Conservation (phyloP, 2,329 filamentous ascomycete genomes). For the Acrodontium crateriforme region DNA sequence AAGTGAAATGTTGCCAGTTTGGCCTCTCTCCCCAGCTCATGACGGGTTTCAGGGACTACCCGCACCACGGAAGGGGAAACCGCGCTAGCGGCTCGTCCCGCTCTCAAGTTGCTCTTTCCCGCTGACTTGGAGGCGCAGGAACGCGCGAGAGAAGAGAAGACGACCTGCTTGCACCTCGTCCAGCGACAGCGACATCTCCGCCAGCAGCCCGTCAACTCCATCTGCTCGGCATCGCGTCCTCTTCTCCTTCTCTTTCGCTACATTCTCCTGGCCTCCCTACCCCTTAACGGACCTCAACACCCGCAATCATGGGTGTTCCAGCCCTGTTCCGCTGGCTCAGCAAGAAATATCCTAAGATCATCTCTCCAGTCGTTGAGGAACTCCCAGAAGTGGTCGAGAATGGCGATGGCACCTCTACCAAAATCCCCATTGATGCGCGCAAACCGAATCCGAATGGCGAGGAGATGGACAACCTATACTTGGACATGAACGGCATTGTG, state of each 20-base stretch:
- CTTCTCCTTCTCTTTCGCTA: not conserved
- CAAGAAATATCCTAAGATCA: slow-evolving; percentile 94
- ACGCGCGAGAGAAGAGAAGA: too few species aligned
- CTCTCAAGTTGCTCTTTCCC: too few species aligned
- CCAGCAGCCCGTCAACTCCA: slow-evolving; percentile 9
- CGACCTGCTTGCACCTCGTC: too few species aligned
- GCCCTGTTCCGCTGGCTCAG: slow-evolving; percentile 94
- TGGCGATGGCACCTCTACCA: slow-evolving; percentile 64
- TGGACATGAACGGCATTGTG: slow-evolving; percentile 99
- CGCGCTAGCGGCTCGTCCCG: too few species aligned
- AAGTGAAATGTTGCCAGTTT: too few species aligned
- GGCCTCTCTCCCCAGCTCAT: too few species aligned
- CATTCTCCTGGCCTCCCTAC: not conserved
- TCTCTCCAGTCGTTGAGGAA: slow-evolving; percentile 81
- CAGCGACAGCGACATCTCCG: slow-evolving; percentile 3
- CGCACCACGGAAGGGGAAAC: too few species aligned
- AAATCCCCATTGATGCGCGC: slow-evolving; percentile 73
- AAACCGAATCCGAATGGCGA: slow-evolving; percentile 89
- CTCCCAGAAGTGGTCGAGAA: slow-evolving; percentile 61
- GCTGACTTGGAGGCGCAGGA: too few species aligned
- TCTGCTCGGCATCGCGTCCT: slow-evolving; percentile 6
- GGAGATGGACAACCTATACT: slow-evolving; percentile 93
- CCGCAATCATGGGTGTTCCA: slow-evolving; percentile 68
- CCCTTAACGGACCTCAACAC: not conserved
- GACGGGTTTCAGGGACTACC: too few species aligned